Evolutionary conservation across 2,329 filamentous ascomycete species (phyloP).

Genomic region (Ceratocystis variospora): DNA sequence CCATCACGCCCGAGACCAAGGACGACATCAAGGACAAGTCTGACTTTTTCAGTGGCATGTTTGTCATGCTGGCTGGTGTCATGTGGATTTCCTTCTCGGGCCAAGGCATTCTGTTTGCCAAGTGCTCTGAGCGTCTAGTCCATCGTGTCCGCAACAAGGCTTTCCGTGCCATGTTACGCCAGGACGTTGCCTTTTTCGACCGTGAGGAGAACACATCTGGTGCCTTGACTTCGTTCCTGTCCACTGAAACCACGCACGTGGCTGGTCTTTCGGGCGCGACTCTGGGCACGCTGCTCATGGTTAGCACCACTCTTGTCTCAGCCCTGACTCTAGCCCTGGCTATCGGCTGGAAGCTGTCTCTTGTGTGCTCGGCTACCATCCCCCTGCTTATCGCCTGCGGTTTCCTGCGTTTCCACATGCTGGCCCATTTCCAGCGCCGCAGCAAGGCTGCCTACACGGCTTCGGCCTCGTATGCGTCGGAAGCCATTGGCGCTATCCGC

Average conservation of each 20-base stretch:
- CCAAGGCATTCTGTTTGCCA: slow-evolving; percentile 65
- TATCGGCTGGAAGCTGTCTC: slow-evolving; percentile 75
- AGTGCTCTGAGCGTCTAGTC: slow-evolving; percentile 74
- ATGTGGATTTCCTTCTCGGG: slow-evolving; percentile 53
- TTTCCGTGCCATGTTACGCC: slow-evolving; percentile 77
- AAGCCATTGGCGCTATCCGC: slow-evolving; percentile 84
- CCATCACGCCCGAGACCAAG: slow-evolving; percentile 37
- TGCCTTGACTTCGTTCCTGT: slow-evolving; percentile 75
- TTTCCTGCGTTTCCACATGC: slow-evolving; percentile 77
- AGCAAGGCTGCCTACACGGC: slow-evolving; percentile 67
- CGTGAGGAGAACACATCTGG: slow-evolving; percentile 78
- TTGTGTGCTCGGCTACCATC: slow-evolving; percentile 68
- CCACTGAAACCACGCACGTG: slow-evolving; percentile 77
- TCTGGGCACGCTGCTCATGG: slow-evolving; percentile 72
- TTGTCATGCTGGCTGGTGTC: slow-evolving; percentile 64
- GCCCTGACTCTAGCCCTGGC: slow-evolving; percentile 57
- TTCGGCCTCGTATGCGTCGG: slow-evolving; percentile 78
- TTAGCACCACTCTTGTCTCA: slow-evolving; percentile 63
- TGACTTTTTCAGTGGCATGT: slow-evolving; percentile 84
- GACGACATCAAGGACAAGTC: slow-evolving; percentile 51
- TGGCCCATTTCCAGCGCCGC: slow-evolving; percentile 63
- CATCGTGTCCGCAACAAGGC: slow-evolving; percentile 69
- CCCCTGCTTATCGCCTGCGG: slow-evolving; percentile 66
- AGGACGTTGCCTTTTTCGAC: slow-evolving; percentile 90
- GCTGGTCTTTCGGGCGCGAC: slow-evolving; percentile 79